These are phyloP conservation scores for Ophiostoma sp. DNA, from an alignment of 2,329 filamentous ascomycete species.

Conservation along the genomic window DNA sequence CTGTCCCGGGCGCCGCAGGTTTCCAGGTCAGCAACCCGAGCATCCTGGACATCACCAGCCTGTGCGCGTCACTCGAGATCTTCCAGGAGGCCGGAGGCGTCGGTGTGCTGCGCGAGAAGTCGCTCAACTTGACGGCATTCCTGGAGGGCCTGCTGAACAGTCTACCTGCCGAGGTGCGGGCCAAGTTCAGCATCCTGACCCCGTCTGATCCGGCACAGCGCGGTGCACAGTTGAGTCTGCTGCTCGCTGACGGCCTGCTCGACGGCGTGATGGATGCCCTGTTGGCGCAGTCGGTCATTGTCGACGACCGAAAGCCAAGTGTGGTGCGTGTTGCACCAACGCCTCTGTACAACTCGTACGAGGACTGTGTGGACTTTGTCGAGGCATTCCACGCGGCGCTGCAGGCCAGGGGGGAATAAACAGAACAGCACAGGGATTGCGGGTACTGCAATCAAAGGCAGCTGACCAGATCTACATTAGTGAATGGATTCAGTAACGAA, in stretches of 20 bases:
- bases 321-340: slow-evolving; percentile 80
- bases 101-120: slow-evolving; percentile 62
- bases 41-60: slow-evolving; percentile 69
- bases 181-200: slow-evolving; percentile 60
- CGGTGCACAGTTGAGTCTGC: slow-evolving; percentile 73
- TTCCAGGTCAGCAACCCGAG: slow-evolving; percentile 82
- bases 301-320: slow-evolving; percentile 78
- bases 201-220: slow-evolving; percentile 61
- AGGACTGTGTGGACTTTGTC: slow-evolving; percentile 43
- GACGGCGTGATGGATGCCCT: slow-evolving; percentile 62
- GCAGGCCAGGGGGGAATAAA: not conserved
- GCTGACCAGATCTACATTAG: too few species aligned
- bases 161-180: slow-evolving; percentile 34
- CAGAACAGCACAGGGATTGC: too few species aligned
- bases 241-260: slow-evolving; percentile 61
- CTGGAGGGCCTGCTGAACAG: slow-evolving; percentile 60
- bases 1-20: slow-evolving; percentile 70
- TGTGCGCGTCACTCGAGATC: slow-evolving; percentile 67
- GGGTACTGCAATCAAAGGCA: too few species aligned
- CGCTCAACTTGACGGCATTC: slow-evolving; percentile 67
- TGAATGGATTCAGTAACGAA: too few species aligned
- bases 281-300: slow-evolving; percentile 63
- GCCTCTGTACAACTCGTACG: slow-evolving; percentile 76
- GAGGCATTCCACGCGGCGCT: slow-evolving; percentile 14
- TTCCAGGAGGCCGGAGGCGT: slow-evolving; percentile 65